Evolutionary conservation across 768 basidiomycete species (phyloP).

Genomic region (Leccinum boreale): DNA sequence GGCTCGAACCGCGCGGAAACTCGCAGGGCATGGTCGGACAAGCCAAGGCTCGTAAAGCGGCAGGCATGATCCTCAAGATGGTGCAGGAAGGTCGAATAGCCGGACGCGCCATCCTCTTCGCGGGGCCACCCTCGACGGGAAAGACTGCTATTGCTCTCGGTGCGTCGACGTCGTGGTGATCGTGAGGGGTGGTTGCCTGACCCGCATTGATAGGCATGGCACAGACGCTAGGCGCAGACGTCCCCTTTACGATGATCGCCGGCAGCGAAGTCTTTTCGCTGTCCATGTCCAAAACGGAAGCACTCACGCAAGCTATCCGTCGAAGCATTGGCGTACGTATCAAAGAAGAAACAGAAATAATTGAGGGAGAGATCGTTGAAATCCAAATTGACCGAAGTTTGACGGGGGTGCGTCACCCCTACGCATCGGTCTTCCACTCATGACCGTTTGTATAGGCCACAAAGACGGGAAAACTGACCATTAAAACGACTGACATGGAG

Average conservation of each 20-base stretch:
- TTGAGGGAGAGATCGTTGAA: slow-evolving; percentile 98
- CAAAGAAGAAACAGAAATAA: slow-evolving; percentile 95
- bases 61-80: slow-evolving; percentile 97
- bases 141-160: slow-evolving; percentile 96
- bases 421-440: neutral
- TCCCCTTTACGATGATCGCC: slow-evolving; percentile 97
- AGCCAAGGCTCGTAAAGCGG: slow-evolving; percentile 92
- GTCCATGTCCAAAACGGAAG: slow-evolving; percentile 98
- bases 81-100: slow-evolving; percentile 95
- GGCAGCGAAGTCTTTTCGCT: slow-evolving; percentile 98
- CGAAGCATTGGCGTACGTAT: slow-evolving; percentile 96
- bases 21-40: slow-evolving; percentile 98
- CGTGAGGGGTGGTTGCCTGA: neutral
- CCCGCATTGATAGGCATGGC: slow-evolving; percentile 71
- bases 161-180: slow-evolving; percentile 31
- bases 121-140: slow-evolving; percentile 94
- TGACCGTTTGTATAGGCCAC: slow-evolving; percentile 60
- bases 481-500: slow-evolving; percentile 99
- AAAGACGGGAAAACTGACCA: slow-evolving; percentile 95
- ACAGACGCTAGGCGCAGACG: slow-evolving; percentile 88
- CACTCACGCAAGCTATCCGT: slow-evolving; percentile 93
- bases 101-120: slow-evolving; percentile 94
- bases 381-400: slow-evolving; percentile 97
- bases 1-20: slow-evolving; percentile 84
- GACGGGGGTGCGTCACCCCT: slow-evolving; percentile 67